phyloP scores from a whole-genome alignment of 164 flowering plant species.

The Sextonia rubra region DNA sequence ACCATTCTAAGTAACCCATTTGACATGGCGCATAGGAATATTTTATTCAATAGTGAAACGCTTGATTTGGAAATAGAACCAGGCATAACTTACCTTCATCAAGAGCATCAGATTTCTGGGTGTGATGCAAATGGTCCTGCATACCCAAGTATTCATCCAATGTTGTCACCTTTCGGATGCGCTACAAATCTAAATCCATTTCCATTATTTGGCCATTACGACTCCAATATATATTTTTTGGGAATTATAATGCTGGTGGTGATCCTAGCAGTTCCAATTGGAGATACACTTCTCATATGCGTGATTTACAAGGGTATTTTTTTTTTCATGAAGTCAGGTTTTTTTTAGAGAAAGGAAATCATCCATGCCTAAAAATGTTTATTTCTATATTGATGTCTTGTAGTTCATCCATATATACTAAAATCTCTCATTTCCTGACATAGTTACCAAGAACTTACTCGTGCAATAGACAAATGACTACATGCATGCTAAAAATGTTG shows the following conservation, averaged over 20 bases:
- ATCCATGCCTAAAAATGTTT: no score
- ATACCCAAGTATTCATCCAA: constrained; percentile 35
- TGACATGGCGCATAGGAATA: constrained; percentile 59
- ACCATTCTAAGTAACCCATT: neutral
- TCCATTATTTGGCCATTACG: constrained; percentile 38
- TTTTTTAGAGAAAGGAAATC: no score
- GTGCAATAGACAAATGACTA: no score
- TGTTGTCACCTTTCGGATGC: constrained; percentile 41
- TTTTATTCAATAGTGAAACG: constrained; percentile 40
- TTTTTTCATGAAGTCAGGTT: no score
- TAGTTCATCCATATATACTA: no score
- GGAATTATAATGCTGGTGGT: constrained; percentile 35
- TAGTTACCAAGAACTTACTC: no score
- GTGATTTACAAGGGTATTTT: constrained; percentile 38
- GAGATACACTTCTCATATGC: constrained; percentile 37
- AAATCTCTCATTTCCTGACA: no score
- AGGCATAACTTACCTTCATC: constrained; percentile 33
- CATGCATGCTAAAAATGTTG: no score
- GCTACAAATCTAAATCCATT: constrained; percentile 31
- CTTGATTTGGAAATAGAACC: constrained; percentile 46
- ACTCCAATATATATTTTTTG: constrained; percentile 36
- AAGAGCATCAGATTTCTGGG: constrained; percentile 42
- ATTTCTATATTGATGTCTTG: no score
- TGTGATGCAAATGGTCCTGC: constrained; percentile 32
- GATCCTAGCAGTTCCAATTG: constrained; percentile 44